Percentiles rank a stretch among this genome's conserved stretches.
These are phyloP conservation scores for Massariosphaeria phaeospora DNA, from an alignment of 495 filamentous ascomycete genomes.

Conservation along the genomic window DNA sequence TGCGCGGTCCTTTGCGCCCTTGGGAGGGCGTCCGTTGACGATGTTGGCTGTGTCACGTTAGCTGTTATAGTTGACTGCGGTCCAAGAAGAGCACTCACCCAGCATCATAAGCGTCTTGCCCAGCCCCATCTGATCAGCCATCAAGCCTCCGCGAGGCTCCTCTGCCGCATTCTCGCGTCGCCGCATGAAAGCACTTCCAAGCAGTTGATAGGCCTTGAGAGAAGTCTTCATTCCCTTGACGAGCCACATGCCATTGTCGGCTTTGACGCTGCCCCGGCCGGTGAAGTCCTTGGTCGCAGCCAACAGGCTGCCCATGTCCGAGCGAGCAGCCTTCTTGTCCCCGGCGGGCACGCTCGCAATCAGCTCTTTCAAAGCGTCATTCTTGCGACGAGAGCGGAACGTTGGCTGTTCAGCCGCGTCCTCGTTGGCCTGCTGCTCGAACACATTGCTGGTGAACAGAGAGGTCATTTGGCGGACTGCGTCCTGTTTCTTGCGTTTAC, in stretches of 20 bases:
- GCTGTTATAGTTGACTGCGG: no score
- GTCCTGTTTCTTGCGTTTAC: not conserved
- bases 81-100: conserved; percentile 52
- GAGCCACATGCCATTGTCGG: conserved; percentile 45
- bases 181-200: conserved; percentile 56
- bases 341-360: conserved; percentile 34
- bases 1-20: conserved; percentile 28
- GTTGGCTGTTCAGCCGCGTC: conserved; percentile 28
- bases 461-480: conserved; percentile 8
- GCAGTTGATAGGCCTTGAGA: conserved; percentile 52
- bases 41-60: conserved; percentile 29
- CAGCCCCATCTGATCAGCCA: conserved; percentile 60
- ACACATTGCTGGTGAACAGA: conserved; percentile 31
- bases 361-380: conserved; percentile 34
- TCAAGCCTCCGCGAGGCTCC: conserved; percentile 50
- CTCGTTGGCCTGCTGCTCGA: conserved; percentile 26
- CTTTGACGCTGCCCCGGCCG: conserved; percentile 33
- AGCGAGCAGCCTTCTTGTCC: conserved; percentile 11
- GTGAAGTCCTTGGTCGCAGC: conserved; percentile 44
- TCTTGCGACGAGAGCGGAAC: conserved; percentile 17
- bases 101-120: conserved; percentile 52
- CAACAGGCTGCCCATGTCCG: conserved; percentile 24
- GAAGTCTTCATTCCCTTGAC: conserved; percentile 47
- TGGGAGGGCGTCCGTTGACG: conserved; percentile 31
- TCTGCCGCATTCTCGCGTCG: conserved; percentile 45